Evolutionary conservation across 192 early-diverging fungal species (phyloP).

Genomic region (Coemansia sp.): DNA sequence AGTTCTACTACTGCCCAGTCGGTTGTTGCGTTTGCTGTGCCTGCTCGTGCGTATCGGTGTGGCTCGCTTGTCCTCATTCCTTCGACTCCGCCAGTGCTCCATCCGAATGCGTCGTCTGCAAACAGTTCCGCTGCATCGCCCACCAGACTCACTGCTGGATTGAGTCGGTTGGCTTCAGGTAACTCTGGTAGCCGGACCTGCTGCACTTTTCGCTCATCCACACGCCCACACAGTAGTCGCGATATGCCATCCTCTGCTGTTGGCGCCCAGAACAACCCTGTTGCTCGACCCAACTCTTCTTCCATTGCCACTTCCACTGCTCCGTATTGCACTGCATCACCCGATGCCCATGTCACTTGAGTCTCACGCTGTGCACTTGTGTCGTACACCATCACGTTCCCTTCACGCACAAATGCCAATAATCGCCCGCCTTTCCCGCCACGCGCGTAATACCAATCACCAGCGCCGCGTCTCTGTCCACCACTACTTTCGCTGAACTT

Average conservation of each 20-base stretch:
- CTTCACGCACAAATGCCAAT: slow-evolving; percentile 14
- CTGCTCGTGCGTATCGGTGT: slow-evolving; percentile 19
- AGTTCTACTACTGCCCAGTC: slow-evolving; percentile 18
- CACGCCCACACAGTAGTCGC: slow-evolving; percentile 17
- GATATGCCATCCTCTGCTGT: neutral
- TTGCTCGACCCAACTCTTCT: slow-evolving; percentile 18
- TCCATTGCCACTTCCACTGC: slow-evolving; percentile 20
- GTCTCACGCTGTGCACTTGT: neutral
- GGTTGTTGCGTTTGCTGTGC: slow-evolving; percentile 8
- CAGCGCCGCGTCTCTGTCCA: neutral
- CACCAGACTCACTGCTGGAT: slow-evolving; percentile 11
- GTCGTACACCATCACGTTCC: slow-evolving; percentile 22
- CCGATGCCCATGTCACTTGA: slow-evolving; percentile 10
- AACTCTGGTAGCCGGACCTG: slow-evolving; percentile 12
- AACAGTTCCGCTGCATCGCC: neutral
- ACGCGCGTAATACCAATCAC: slow-evolving; percentile 26
- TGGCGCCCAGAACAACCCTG: slow-evolving; percentile 17
- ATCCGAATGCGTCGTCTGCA: slow-evolving; percentile 7
- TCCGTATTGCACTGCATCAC: slow-evolving; percentile 13
- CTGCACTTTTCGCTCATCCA: slow-evolving; percentile 15
- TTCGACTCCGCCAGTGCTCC: slow-evolving; percentile 4
- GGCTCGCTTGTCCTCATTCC: slow-evolving; percentile 1
- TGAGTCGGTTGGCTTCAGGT: slow-evolving; percentile 6
- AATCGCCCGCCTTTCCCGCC: slow-evolving; percentile 9
- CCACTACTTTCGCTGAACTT: neutral